Evolutionary conservation across 2,329 filamentous ascomycete species (phyloP), one percentile per base, ranked within the genome.

Genomic region (Epichloe coenophiala): DNA sequence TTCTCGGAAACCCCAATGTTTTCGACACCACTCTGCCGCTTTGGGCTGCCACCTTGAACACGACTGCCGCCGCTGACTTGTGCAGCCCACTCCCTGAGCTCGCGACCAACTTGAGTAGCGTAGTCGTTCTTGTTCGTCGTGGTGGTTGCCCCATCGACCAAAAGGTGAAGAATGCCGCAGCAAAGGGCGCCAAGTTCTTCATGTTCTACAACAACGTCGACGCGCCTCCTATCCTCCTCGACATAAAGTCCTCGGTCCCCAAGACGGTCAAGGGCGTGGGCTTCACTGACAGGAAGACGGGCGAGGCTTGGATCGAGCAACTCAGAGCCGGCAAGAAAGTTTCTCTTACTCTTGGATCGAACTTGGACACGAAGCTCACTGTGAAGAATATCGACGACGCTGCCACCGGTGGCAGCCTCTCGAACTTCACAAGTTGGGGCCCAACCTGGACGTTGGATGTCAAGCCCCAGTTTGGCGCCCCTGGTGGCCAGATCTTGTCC

Each of bases 131-230:
- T 4, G 65, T 81, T 45, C 74, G 74, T 40, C 71, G 75, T 31
- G 76, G 76, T 50, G 71, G 63, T 33, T 81, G 77, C 60, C 69
- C 68, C 1, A 58, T 23, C 8, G 13, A 9, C 3, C 31, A 31
- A 21, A 50, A 50, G 36, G 47, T 38, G 5, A 21, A 17, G 1
- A 47, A 53, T 31, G 47, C 45, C 17, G 49, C 52, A 21, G 65
- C 4, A 5, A 70, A 70, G 43, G 80, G 80, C 8, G 81, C 77
- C 47, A 72, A 74, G 59, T 81, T 81, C 55, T 63, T 84, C 51
- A 64, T 84, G 57, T 67, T 81, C 58, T 84, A 83, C 63, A 82
- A 83, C 68, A 78, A 76, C 54, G 54, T 51, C 23, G 27, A 31
- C 27, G 27, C 27, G 27, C 27, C 27, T 31, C 27, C 27, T 4